These are phyloP conservation scores for Ganoderma resinaceum DNA, from an alignment of 1,284 basidiomycete genomes.

Conservation along the genomic window DNA sequence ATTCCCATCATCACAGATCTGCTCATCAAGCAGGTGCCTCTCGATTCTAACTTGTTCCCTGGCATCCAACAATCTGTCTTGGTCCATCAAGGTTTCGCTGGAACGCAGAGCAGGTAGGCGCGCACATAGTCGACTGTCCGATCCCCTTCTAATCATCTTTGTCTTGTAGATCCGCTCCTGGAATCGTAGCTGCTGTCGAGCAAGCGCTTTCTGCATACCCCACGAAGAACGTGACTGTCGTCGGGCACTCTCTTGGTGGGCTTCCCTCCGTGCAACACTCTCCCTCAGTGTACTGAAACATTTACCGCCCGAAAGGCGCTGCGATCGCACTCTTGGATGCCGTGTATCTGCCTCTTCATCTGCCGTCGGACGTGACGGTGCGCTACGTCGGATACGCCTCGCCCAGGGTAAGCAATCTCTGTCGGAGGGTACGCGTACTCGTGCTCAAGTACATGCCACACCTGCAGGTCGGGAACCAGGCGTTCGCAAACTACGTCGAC, in stretches of 20 bases:
- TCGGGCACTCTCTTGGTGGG: slow-evolving; percentile 49
- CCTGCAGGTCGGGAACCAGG: slow-evolving; percentile 63
- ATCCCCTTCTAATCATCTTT: not conserved
- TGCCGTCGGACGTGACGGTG: slow-evolving; percentile 45
- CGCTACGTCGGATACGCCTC: slow-evolving; percentile 52
- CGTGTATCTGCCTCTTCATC: slow-evolving; percentile 52
- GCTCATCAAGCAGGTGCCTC: slow-evolving; percentile 46
- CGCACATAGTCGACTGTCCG: not conserved
- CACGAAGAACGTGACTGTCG: slow-evolving; percentile 40
- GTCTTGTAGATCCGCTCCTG: slow-evolving; percentile 34
- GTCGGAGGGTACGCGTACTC: not conserved
- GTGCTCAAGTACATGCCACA: not conserved
- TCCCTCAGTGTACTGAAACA: not conserved
- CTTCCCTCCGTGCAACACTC: not conserved
- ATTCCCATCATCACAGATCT: slow-evolving; percentile 49
- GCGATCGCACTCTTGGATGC: slow-evolving; percentile 54
- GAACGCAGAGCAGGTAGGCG: slow-evolving; percentile 54
- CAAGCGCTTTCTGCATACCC: slow-evolving; percentile 36
- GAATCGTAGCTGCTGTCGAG: slow-evolving; percentile 44
- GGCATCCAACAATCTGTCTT: slow-evolving; percentile 49
- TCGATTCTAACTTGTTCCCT: slow-evolving; percentile 58
- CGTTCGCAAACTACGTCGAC: slow-evolving; percentile 63
- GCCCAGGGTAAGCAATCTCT: slow-evolving; percentile 51
- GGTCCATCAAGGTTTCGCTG: slow-evolving; percentile 61
- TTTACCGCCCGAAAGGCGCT: slow-evolving; percentile 39